phyloP scores from a whole-genome alignment of 2,329 filamentous ascomycete species.

The Zarea fungicola region DNA sequence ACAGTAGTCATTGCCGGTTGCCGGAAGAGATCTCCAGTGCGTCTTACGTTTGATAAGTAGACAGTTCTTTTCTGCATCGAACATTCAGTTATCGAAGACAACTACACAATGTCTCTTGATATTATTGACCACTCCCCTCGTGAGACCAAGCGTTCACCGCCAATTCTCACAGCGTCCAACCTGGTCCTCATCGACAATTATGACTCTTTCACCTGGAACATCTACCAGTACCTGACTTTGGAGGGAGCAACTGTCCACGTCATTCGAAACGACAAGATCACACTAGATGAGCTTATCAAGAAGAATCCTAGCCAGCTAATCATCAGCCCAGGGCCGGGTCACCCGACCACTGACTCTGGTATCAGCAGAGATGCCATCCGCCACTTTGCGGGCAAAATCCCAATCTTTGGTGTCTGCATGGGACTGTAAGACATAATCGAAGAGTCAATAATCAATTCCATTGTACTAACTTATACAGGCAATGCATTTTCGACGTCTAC shows the following conservation, averaged over 20 bases:
- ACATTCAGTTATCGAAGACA: background rate
- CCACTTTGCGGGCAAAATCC: constrained; percentile 90
- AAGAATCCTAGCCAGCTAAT: constrained; percentile 90
- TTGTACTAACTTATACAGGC: constrained; percentile 39
- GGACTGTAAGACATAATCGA: constrained; percentile 61
- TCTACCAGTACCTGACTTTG: constrained; percentile 96
- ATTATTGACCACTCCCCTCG: constrained; percentile 79
- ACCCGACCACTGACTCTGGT: constrained; percentile 85
- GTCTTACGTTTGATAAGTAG: background rate
- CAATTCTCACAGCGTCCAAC: constrained; percentile 77
- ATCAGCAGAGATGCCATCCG: constrained; percentile 88
- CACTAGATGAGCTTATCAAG: constrained; percentile 73
- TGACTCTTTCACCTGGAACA: constrained; percentile 98
- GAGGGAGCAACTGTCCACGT: constrained; percentile 90
- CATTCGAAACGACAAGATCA: constrained; percentile 86
- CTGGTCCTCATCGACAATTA: constrained; percentile 97
- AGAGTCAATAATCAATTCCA: background rate
- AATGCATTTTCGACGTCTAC: constrained; percentile 94
- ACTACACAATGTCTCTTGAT: constrained; percentile 41
- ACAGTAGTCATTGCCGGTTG: background rate
- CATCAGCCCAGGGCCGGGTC: constrained; percentile 89
- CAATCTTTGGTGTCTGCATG: constrained; percentile 97
- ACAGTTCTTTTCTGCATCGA: background rate
- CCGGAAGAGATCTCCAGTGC: background rate
- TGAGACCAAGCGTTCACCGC: constrained; percentile 68